phyloP scores from a whole-genome alignment of 148 eudicot species.

The Polygonum aviculare region DNA sequence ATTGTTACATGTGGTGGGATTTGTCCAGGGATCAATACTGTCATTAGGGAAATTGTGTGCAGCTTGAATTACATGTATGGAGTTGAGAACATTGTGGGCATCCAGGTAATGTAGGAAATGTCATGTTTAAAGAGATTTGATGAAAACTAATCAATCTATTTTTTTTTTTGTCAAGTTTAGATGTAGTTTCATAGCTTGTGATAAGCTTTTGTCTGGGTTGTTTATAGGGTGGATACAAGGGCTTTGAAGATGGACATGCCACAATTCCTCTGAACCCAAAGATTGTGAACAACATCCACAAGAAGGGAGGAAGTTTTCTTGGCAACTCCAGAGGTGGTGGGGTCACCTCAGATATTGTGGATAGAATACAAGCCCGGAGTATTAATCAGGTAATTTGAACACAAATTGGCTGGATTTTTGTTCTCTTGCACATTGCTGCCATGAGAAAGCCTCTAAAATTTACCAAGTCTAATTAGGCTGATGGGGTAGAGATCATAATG shows the following conservation, averaged over 20 bases:
- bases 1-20: constrained; percentile 88
- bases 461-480: not conserved
- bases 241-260: not conserved
- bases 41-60: constrained; percentile 76
- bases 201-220: not conserved
- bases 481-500: not conserved
- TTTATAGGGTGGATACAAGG: constrained; percentile 13
- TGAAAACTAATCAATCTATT: not conserved
- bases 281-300: constrained; percentile 10
- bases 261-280: constrained; percentile 8
- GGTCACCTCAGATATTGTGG: constrained; percentile 3
- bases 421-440: not conserved
- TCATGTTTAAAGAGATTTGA: not conserved
- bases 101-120: constrained; percentile 38
- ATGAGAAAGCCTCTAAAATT: not conserved
- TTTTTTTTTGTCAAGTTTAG: not conserved
- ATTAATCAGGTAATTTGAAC: constrained; percentile 11
- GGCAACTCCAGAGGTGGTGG: constrained; percentile 11
- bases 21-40: constrained; percentile 88
- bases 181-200: not conserved
- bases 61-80: constrained; percentile 75
- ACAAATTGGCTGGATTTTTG: not conserved
- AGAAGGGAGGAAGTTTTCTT: constrained; percentile 10
- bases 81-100: constrained; percentile 54
- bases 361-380: not conserved